Base-by-base conservation (phyloP, 2,329 filamentous ascomycete genomes). In the Didymellaceae sp. region DNA sequence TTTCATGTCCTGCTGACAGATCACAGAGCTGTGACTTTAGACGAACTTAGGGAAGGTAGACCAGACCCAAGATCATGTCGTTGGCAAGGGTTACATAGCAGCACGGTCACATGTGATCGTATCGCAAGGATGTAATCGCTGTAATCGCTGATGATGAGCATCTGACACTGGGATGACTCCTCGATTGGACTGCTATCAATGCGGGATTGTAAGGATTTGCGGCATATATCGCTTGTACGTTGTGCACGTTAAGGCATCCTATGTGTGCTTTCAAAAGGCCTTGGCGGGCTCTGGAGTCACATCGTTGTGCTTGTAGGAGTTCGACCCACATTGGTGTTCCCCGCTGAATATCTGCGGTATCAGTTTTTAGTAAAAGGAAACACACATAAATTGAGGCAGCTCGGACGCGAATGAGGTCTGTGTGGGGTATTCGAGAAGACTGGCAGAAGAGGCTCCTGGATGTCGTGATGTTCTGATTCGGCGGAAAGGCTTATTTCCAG, bases 341-440 rank as follows among this genome's bases (percentile, higher is more conserved):
- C 34, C 32, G 37, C 33, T 42, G 25, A 6, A 45, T 48, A 53
- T 53, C 50, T 40, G 40, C 40, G 40, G 32, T 54, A 57, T 54
- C 46, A 53, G 31, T 32, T 34, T 10, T 59, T 57, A 59, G 51
- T 56, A 53, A 61, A 50, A 16, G 26, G 21, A 21, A 44, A 41
- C 32, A 59, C 26, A 59, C 54, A 59, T 37, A n/a, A 16, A 44
- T 26, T 31, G 47, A 49, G 11, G 34, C 46, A 51, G 30, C 32
- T 55, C 58, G 57, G 55, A 45, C 24, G 28, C 45, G 45, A 35
- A 51, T 54, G 58, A 57, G 40, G 33, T 33, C 33, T 38, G 39
- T 50, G 41, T 62, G 54, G 37, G 43, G 31, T 33, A 22, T 25
- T 38, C 26, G 35, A 46, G 26, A 32, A 33, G 32, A 28, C 37